A percentile compares a stretch with the other conserved stretches of the same genome.
Evolutionary conservation across 805 yeast species (phyloP).

Genomic region (Clavispora asparagi): DNA sequence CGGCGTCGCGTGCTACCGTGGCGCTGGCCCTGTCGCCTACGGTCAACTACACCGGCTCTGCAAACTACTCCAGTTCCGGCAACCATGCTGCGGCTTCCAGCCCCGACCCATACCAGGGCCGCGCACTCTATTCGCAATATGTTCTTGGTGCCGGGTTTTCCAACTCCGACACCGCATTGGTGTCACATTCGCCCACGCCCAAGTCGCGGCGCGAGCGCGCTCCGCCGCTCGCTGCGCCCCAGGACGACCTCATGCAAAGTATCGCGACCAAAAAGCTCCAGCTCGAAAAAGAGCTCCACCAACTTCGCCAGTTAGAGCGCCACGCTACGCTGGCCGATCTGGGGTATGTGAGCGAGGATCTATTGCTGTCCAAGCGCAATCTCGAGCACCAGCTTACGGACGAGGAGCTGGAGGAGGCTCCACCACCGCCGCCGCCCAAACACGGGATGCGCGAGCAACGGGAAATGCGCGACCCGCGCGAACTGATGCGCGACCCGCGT

Average conservation of each 20-base stretch:
- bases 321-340: slow-evolving; percentile 17
- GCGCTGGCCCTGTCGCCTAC: slow-evolving; percentile 1
- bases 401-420: slow-evolving; percentile 14
- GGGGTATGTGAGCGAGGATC: slow-evolving; percentile 30
- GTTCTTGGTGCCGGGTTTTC: slow-evolving; percentile 13
- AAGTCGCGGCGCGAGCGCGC: slow-evolving; percentile 8
- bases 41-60: slow-evolving; percentile 3
- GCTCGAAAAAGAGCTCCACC: slow-evolving; percentile 34
- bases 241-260: slow-evolving; percentile 20
- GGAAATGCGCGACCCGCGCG: slow-evolving; percentile 14
- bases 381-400: slow-evolving; percentile 16
- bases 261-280: slow-evolving; percentile 32
- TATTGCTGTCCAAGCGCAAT: slow-evolving; percentile 28
- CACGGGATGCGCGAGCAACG: slow-evolving; percentile 8
- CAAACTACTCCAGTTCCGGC: slow-evolving; percentile 1
- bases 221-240: slow-evolving; percentile 7
- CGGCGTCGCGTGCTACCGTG: not conserved
- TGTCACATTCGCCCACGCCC: slow-evolving; percentile 18
- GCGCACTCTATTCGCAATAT: slow-evolving; percentile 12
- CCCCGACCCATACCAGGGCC: not conserved
- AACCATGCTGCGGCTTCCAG: not conserved
- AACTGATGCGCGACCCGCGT: not conserved
- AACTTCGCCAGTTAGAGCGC: slow-evolving; percentile 27
- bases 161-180: slow-evolving; percentile 10
- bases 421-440: slow-evolving; percentile 36